Evolutionary conservation across 768 basidiomycete genomes (phyloP).

Genomic region (Sporobolomyces phaffii): DNA sequence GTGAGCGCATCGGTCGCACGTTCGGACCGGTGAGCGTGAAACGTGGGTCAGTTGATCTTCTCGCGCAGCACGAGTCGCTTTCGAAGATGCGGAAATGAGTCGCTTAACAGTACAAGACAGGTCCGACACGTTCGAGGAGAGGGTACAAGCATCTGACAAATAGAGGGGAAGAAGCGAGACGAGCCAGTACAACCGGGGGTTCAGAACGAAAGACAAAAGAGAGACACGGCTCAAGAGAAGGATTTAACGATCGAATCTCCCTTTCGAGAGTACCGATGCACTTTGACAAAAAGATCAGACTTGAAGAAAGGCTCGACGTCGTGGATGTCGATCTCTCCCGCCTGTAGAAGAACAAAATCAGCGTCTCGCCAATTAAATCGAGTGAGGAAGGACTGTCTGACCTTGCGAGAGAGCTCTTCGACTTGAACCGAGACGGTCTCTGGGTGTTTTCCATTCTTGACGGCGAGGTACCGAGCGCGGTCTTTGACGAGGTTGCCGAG

Average conservation of each 20-base stretch:
- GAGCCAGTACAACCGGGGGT: background rate
- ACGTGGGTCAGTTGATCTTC: no score
- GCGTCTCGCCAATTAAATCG: background rate
- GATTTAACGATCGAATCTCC: constrained; percentile 25
- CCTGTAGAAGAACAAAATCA: constrained; percentile 51
- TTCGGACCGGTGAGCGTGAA: no score
- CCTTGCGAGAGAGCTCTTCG: constrained; percentile 78
- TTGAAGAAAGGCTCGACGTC: constrained; percentile 78
- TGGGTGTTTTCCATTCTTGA: constrained; percentile 70
- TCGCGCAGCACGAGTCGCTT: no score
- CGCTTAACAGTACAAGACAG: background rate
- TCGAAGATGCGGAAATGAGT: no score
- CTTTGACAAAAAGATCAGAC: constrained; percentile 64
- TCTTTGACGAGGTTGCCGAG: constrained; percentile 73
- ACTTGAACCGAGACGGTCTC: constrained; percentile 68
- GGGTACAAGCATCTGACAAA: no score
- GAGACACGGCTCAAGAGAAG: constrained; percentile 1
- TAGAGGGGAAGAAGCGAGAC: background rate
- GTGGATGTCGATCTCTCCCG: constrained; percentile 94
- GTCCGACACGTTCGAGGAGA: background rate
- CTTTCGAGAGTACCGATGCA: constrained; percentile 17
- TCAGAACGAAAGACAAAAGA: background rate
- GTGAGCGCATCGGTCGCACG: no score
- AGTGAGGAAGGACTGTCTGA: constrained; percentile 52
- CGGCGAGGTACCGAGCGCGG: constrained; percentile 74